A percentile compares a stretch with the other conserved stretches of the same genome.
phyloP scores from a whole-genome alignment of 305 asterid genomes.

The Solanum hybrid region DNA sequence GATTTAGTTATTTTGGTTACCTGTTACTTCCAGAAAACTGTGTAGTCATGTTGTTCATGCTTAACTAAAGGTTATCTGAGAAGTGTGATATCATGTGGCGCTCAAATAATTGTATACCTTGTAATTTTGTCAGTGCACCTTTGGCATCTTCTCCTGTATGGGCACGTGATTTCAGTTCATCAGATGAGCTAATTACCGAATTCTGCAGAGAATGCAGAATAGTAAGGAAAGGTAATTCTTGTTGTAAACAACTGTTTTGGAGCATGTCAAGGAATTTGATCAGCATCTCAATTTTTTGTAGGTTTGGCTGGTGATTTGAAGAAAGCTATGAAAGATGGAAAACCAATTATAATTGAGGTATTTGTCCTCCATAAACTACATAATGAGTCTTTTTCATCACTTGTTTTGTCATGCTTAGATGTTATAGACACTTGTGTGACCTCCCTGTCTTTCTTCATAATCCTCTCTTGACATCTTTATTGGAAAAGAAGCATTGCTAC shows the following conservation, averaged over 20 bases:
- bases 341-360: conserved; percentile 96
- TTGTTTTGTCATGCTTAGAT: neutral
- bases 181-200: conserved; percentile 89
- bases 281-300: conserved; percentile 17
- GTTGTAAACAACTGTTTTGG: neutral
- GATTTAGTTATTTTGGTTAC: conserved; percentile 7
- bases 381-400: neutral
- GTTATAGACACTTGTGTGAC: neutral
- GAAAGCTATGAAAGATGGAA: conserved; percentile 99
- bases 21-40: neutral
- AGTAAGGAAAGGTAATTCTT: conserved; percentile 76
- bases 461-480: neutral
- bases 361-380: conserved; percentile 7
- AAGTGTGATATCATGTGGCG: neutral
- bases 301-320: conserved; percentile 97
- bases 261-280: conserved; percentile 13
- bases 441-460: neutral
- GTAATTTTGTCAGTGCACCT: conserved; percentile 68
- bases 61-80: neutral
- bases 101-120: conserved; percentile 11
- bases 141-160: conserved; percentile 86
- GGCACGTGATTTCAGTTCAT: conserved; percentile 82
- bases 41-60: neutral
- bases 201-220: conserved; percentile 97
- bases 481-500: neutral